A percentile compares a stretch with the other conserved stretches of the same genome.
These are phyloP conservation scores for Acacia concinna DNA, from an alignment of 331 rosid genomes.

Conservation along the genomic window DNA sequence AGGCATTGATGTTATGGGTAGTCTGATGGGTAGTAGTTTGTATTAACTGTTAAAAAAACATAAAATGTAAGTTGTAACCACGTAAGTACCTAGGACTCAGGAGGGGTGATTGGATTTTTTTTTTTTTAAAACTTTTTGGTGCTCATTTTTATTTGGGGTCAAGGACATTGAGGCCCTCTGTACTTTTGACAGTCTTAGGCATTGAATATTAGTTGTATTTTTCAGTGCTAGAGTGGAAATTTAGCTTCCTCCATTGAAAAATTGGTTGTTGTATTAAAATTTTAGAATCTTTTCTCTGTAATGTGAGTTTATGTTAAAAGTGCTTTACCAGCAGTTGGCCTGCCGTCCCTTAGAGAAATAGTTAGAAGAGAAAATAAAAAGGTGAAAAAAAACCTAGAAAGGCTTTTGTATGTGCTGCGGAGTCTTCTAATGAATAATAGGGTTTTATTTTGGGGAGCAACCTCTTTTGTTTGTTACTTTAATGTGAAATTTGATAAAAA, in stretches of 20 bases:
- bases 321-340: not conserved
- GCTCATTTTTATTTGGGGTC: slow-evolving; percentile 35
- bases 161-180: slow-evolving; percentile 37
- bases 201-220: slow-evolving; percentile 53
- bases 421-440: too few species aligned
- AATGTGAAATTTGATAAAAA: too few species aligned
- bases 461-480: too few species aligned
- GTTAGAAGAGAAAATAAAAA: not conserved
- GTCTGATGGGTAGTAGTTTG: slow-evolving; percentile 48
- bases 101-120: slow-evolving; percentile 56
- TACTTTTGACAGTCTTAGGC: slow-evolving; percentile 49
- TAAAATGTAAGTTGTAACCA: slow-evolving; percentile 62
- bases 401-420: too few species aligned
- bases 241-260: slow-evolving; percentile 38
- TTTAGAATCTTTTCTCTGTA: slow-evolving; percentile 29
- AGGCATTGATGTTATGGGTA: slow-evolving; percentile 48
- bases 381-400: too few species aligned
- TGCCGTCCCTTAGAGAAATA: not conserved
- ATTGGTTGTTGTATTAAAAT: slow-evolving; percentile 82
- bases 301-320: slow-evolving; percentile 40
- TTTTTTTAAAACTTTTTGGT: too few species aligned
- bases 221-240: slow-evolving; percentile 59
- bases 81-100: slow-evolving; percentile 37
- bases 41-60: slow-evolving; percentile 48
- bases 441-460: too few species aligned